A percentile compares a stretch with the other conserved stretches of the same genome.
Conservation (phyloP, 805 yeast genomes). For the Ogataea ramenticola region DNA sequence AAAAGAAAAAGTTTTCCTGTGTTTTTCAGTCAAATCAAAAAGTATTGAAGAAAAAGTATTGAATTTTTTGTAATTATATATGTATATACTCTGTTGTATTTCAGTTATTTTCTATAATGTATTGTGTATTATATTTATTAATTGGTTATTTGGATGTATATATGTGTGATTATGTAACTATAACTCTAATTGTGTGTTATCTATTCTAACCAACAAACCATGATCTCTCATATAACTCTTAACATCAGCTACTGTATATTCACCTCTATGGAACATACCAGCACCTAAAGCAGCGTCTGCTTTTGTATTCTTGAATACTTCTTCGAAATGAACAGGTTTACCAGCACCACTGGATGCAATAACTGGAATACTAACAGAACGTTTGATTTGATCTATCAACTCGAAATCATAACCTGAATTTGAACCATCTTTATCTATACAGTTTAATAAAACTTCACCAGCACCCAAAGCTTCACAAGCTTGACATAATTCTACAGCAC, state of each 20-base stretch:
- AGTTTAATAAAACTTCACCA: slow-evolving; percentile 88
- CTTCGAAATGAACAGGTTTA: slow-evolving; percentile 79
- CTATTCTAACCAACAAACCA: slow-evolving; percentile 72
- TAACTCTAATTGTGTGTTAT: slow-evolving; percentile 16
- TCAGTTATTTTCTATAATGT: not conserved
- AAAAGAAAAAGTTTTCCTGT: not conserved
- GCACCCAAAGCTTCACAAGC: slow-evolving; percentile 95
- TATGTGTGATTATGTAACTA: not conserved
- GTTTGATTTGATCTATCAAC: slow-evolving; percentile 68
- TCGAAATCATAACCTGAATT: slow-evolving; percentile 92
- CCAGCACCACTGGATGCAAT: slow-evolving; percentile 99
- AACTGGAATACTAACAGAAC: slow-evolving; percentile 78
- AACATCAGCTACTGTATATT: slow-evolving; percentile 80
- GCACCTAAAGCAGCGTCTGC: slow-evolving; percentile 99
- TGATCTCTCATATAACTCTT: slow-evolving; percentile 54
- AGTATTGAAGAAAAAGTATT: not conserved
- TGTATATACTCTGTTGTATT: not conserved
- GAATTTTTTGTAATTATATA: not conserved
- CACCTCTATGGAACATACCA: slow-evolving; percentile 96
- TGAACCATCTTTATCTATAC: slow-evolving; percentile 96
- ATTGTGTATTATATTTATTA: not conserved
- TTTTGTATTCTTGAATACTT: slow-evolving; percentile 73
- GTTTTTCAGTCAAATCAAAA: not conserved
- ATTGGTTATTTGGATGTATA: no score
- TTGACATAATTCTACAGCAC: slow-evolving; percentile 80